Base-by-base conservation (phyloP, 169 alveolate genomes). In the Eimeria praecox region DNA sequence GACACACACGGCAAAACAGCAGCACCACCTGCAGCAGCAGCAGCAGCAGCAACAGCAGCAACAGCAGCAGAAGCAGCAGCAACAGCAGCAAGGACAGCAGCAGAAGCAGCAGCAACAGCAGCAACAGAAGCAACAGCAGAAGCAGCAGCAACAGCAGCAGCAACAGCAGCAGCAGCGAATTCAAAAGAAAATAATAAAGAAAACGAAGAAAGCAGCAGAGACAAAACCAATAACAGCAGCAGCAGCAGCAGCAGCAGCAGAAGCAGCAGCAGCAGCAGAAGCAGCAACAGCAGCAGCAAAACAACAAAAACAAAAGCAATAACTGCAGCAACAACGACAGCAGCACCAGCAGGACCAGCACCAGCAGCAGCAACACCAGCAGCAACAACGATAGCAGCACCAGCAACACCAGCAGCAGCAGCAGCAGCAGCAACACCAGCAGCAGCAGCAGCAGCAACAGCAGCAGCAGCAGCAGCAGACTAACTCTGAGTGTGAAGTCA, bases 1-100 rank as follows among this genome's bases (percentile, higher is more conserved):
- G 12, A 22, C n/a, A 27, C 42, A 69, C 12, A 35, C 80, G 80
- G 35, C 27, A 18, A 22, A 69, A 69, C 80, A 69, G 80, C 80
- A 69, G 80, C 80, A 69, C 42, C 27, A 69, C 80, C 80, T 69
- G 35, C 80, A 22, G 71, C 71, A 59, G 22, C 16, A 59, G 22
- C 71, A 59, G 71, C 71, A 59, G 71, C 71, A 9, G 80, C 35
- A 69, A 35, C 35, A 69, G 35, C 35, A 69, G 80, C 80, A 69
- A 35, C 80, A 69, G 80, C 80, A 69, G n/a, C 35, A 69, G 80
- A 24, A 14, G 35, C 35, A 69, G 80, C 80, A 69, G 80, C 80
- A 69, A 14, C 80, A 9, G 12, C 35, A 9, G 12, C 80, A 22
- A n/a, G 16, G n/a, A 35, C 80, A 22, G 42, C 35, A 69, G 80